Evolutionary conservation across 2,329 filamentous ascomycete species (phyloP).

Genomic region (Pseudogymnoascus sp.): DNA sequence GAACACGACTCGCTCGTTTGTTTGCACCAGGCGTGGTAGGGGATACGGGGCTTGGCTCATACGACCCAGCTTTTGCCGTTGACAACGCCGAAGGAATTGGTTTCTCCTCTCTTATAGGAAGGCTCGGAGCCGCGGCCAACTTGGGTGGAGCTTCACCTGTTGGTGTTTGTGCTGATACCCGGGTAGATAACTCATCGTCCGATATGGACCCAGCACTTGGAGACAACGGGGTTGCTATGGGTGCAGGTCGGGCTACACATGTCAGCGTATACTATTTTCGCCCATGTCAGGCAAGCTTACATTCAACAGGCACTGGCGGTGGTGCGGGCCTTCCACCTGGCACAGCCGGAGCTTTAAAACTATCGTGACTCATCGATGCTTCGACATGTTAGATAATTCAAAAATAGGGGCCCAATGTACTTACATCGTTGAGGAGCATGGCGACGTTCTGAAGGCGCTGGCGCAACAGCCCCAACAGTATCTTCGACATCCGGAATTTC

Average conservation of each 20-base stretch:
- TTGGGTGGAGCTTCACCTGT: slow-evolving; percentile 32
- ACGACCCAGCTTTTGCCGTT: slow-evolving; percentile 30
- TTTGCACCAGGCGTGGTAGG: slow-evolving; percentile 30
- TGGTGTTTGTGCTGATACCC: slow-evolving; percentile 36
- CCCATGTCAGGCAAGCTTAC: slow-evolving; percentile 40
- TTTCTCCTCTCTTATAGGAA: slow-evolving; percentile 36
- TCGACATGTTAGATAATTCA: background rate
- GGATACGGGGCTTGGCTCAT: slow-evolving; percentile 33
- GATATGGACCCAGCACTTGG: slow-evolving; percentile 75
- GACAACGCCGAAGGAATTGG: slow-evolving; percentile 36
- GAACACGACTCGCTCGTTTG: slow-evolving; percentile 49
- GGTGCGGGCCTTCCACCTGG: slow-evolving; percentile 43
- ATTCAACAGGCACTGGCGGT: slow-evolving; percentile 50
- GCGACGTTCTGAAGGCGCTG: slow-evolving; percentile 30
- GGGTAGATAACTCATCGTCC: slow-evolving; percentile 72
- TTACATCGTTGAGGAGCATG: slow-evolving; percentile 31
- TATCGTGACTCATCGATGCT: slow-evolving; percentile 2
- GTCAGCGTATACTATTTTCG: slow-evolving; percentile 22
- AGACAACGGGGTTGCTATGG: slow-evolving; percentile 48
- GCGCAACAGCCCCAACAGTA: slow-evolving; percentile 41
- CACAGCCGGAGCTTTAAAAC: slow-evolving; percentile 24
- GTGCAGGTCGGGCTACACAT: slow-evolving; percentile 52
- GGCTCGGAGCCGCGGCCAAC: slow-evolving; percentile 36
- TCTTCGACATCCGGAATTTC: slow-evolving; percentile 50
- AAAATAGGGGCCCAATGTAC: background rate